Conservation (phyloP, 768 basidiomycete species). For the Scleroderma bovista region DNA sequence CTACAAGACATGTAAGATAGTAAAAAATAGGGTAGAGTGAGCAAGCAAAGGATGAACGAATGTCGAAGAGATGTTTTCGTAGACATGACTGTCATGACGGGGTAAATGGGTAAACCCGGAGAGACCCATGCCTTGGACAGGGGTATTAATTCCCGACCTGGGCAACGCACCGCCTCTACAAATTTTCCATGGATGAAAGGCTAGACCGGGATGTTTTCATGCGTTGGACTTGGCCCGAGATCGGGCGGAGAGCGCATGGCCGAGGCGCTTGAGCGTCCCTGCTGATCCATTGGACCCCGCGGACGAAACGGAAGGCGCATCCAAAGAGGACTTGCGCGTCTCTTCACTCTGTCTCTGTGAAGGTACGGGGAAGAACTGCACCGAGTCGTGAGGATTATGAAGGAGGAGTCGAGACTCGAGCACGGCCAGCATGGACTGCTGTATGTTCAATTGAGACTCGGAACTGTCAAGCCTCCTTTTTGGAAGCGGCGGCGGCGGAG, state of each 20-base stretch:
- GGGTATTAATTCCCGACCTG: not conserved
- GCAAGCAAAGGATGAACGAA: too few relatives aligned
- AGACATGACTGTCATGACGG: too few relatives aligned
- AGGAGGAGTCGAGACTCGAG: slow-evolving; percentile 24
- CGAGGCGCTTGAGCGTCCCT: slow-evolving; percentile 14
- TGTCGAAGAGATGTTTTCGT: too few relatives aligned
- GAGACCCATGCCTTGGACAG: not conserved
- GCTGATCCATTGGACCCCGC: slow-evolving; percentile 11
- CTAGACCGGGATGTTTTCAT: not conserved
- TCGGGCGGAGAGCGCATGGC: slow-evolving; percentile 13
- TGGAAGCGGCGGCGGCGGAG: slow-evolving; percentile 24
- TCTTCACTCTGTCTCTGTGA: slow-evolving; percentile 29
- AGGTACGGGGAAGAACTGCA: slow-evolving; percentile 31
- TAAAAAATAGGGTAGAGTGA: too few relatives aligned
- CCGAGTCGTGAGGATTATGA: slow-evolving; percentile 25
- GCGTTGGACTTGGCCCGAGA: slow-evolving; percentile 18
- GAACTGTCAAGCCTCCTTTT: slow-evolving; percentile 11
- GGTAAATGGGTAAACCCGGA: too few relatives aligned
- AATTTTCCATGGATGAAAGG: not conserved
- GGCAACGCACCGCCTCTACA: not conserved
- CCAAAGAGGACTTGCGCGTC: slow-evolving; percentile 19
- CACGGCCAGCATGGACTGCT: slow-evolving; percentile 27
- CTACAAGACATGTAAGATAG: too few relatives aligned
- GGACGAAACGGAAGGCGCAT: slow-evolving; percentile 24
- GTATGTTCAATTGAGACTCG: slow-evolving; percentile 20